Evolutionary conservation across 139 green algal genomes (phyloP), one percentile per base, ranked within the genome.

Genomic region (Limnomonas spitsbergensis): DNA sequence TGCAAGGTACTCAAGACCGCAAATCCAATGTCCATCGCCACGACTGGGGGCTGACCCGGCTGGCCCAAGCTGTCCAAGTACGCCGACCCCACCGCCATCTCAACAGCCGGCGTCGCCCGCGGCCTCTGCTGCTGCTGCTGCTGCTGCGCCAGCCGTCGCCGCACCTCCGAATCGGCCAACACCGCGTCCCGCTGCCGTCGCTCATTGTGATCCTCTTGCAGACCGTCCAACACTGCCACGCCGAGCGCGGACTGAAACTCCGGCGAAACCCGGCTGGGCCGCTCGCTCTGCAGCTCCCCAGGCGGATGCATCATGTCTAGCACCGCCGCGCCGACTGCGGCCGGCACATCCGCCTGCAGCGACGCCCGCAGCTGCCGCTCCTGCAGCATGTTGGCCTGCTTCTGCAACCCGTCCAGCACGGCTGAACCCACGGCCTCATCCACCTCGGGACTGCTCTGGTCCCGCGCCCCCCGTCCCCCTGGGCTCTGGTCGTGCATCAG

Each of bases 371-470:
- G 47, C 47, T 61, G 47, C 47, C 47, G 14, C 47, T 61, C 14
- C 47, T 61, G 47, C 47, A 61, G 47, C 47, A 61, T 29, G 47
- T 29, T 61, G 47, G 47, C 47, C 20, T 61, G 47, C 47, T 20
- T 61, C 47, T 61, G 47, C 47, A 61, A 20, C 14, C 47, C 47
- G 20, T 61, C 47, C 47, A 61, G 47, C 47, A 61, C 47, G 14
- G 47, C 47, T 61, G 47, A 61, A 29, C 47, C 47, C 47, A 61
- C 47, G 14, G 47, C 47, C 47, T 61, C 47, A 61, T 61, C 47
- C 47, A 61, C 47, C 47, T 61, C 47, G 47, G 47, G 47, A 61
- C 47, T 61, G n/a, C n/a, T n/a, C n/a, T n/a, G n/a, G n/a, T n/a
- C n/a, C n/a, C n/a, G n/a, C n/a, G n/a, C n/a, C n/a, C n/a, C n/a